A percentile compares a stretch with the other conserved stretches of the same genome.
Conservation (phyloP, 345 rosid genomes). For the Salix udensis region DNA sequence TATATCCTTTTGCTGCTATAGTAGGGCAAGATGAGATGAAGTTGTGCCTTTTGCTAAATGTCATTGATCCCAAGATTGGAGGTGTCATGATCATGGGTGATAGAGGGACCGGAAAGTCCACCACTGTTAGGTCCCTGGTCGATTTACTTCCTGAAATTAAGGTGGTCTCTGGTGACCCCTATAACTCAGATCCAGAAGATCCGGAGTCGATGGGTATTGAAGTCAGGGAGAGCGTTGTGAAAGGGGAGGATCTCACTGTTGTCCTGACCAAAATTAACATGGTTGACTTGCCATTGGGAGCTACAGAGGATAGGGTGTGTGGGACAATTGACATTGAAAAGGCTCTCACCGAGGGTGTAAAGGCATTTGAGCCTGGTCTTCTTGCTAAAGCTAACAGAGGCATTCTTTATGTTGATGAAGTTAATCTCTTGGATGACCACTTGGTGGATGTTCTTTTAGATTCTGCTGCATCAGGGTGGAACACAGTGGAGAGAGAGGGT, state of each 20-base stretch:
- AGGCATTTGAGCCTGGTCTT: conserved; percentile 97
- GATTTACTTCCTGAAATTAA: conserved; percentile 85
- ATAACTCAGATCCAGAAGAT: conserved; percentile 89
- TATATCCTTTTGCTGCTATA: conserved; percentile 87
- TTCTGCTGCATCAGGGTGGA: conserved; percentile 98
- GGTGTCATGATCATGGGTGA: conserved; percentile 98
- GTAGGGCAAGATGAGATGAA: conserved; percentile 99
- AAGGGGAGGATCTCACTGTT: conserved; percentile 51
- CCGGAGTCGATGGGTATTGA: conserved; percentile 92
- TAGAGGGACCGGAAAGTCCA: conserved; percentile 91
- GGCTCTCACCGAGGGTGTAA: conserved; percentile 92
- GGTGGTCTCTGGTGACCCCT: conserved; percentile 80
- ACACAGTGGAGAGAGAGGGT: conserved; percentile 94
- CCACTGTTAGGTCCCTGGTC: conserved; percentile 82
- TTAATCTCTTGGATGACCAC: conserved; percentile 92
- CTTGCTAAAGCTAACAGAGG: conserved; percentile 98
- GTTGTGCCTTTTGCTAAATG: conserved; percentile 79
- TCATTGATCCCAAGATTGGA: conserved; percentile 94
- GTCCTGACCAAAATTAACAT: conserved; percentile 66
- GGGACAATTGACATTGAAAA: conserved; percentile 93
- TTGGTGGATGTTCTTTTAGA: conserved; percentile 91
- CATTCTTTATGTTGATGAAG: conserved; percentile 94
- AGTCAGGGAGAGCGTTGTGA: conserved; percentile 57
- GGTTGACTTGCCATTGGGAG: conserved; percentile 98
- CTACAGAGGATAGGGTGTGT: conserved; percentile 98